phyloP scores from a whole-genome alignment of 768 basidiomycete genomes.

The Cyathus striatus region DNA sequence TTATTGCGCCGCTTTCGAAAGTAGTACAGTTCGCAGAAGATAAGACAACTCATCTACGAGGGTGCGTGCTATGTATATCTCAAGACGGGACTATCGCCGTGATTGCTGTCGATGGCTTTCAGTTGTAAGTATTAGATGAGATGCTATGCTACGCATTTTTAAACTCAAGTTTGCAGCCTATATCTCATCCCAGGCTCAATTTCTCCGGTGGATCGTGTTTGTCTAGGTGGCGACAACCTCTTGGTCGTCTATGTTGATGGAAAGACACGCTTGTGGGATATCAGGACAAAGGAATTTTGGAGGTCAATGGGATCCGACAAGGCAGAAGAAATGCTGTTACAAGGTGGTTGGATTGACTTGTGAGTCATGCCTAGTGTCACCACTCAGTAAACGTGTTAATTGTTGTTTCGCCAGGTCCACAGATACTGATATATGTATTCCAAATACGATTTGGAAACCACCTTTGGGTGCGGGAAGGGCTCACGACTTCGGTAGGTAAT shows the following conservation, averaged over 20 bases:
- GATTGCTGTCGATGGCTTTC: conserved; percentile 67
- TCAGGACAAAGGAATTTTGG: conserved; percentile 77
- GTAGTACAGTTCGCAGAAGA: conserved; percentile 55
- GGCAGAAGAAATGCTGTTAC: conserved; percentile 65
- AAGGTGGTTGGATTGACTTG: conserved; percentile 76
- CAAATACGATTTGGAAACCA: conserved; percentile 19
- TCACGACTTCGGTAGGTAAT: too few species aligned
- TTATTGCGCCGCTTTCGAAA: conserved; percentile 56
- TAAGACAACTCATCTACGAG: conserved; percentile 51
- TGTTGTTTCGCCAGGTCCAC: conserved; percentile 11
- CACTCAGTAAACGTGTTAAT: neutral
- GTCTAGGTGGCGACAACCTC: conserved; percentile 63
- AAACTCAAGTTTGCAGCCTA: conserved; percentile 38
- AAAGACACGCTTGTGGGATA: conserved; percentile 84
- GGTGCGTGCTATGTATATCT: conserved; percentile 69
- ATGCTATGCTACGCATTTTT: conserved; percentile 1
- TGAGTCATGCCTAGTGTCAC: conserved; percentile 28
- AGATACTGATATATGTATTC: conserved; percentile 10
- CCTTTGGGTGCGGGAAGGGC: too few species aligned
- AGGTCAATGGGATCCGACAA: conserved; percentile 75
- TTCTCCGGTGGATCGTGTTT: conserved; percentile 59
- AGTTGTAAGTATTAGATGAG: conserved; percentile 54
- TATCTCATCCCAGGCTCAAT: conserved; percentile 79
- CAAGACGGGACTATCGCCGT: conserved; percentile 79
- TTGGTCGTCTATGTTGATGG: conserved; percentile 72